A percentile compares a stretch with the other conserved stretches of the same genome.
These are phyloP conservation scores for Cryptosporidium meleagridis DNA, from an alignment of 169 alveolate species.

Conservation along the genomic window DNA sequence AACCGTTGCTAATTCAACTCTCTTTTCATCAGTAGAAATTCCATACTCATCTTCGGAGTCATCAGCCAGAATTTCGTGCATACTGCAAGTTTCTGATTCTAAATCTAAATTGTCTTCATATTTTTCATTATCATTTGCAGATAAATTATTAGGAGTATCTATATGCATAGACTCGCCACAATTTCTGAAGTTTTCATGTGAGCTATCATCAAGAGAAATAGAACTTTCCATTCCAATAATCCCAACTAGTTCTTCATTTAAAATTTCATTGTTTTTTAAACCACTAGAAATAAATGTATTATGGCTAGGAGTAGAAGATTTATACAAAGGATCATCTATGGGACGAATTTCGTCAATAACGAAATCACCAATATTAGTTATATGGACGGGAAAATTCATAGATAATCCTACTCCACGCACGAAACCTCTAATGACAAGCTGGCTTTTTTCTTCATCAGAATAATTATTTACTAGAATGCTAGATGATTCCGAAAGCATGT, in stretches of 20 bases:
- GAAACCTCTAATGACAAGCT: conserved; percentile 80
- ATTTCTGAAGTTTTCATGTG: conserved; percentile 65
- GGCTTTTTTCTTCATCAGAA: conserved; percentile 70
- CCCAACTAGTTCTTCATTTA: neutral
- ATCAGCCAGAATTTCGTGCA: neutral
- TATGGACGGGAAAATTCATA: conserved; percentile 81
- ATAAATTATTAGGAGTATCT: conserved; percentile 81
- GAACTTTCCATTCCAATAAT: conserved; percentile 76
- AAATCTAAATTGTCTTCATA: neutral
- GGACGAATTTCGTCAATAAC: conserved; percentile 77
- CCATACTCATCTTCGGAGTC: neutral
- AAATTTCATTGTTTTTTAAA: neutral
- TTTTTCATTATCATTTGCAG: conserved; percentile 75
- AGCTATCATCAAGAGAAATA: conserved; percentile 75
- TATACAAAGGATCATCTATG: neutral
- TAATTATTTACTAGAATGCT: neutral
- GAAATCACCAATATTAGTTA: conserved; percentile 85
- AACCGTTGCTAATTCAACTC: conserved; percentile 13
- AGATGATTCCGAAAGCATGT: conserved; percentile 65
- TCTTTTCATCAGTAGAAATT: conserved; percentile 26
- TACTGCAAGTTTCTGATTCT: neutral
- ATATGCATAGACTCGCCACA: conserved; percentile 82
- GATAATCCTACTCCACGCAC: conserved; percentile 81
- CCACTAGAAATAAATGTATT: neutral
- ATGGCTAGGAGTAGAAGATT: neutral